A percentile compares a stretch with the other conserved stretches of the same genome.
phyloP scores from a whole-genome alignment of 371 early-diverging fungal genomes.

The Mortierella sp. region DNA sequence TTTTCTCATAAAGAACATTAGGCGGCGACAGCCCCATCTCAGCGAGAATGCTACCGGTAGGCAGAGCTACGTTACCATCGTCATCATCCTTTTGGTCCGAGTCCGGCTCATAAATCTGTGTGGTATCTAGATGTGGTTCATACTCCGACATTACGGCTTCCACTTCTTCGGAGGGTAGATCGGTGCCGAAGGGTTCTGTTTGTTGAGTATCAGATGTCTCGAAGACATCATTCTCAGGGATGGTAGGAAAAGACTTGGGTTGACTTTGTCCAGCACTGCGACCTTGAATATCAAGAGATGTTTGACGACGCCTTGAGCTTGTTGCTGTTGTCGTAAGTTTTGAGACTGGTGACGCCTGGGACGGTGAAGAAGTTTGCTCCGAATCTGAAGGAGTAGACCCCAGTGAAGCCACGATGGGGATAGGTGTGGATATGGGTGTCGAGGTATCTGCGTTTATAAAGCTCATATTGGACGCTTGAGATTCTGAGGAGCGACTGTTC shows the following conservation, averaged over 20 bases:
- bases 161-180: slow-evolving; percentile 6
- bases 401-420: slow-evolving; percentile 3
- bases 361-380: slow-evolving; percentile 3
- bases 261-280: slow-evolving; percentile 1
- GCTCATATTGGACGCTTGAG: slow-evolving; percentile 27
- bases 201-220: neutral
- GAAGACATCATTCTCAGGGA: slow-evolving; percentile 14
- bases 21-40: neutral
- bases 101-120: neutral
- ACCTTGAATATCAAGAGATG: neutral
- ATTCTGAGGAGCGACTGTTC: slow-evolving; percentile 23
- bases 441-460: slow-evolving; percentile 20
- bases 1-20: neutral
- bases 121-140: neutral
- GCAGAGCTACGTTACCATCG: neutral
- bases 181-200: slow-evolving; percentile 11
- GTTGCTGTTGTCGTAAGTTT: neutral
- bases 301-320: neutral
- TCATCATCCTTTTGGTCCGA: neutral
- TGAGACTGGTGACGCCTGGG: slow-evolving; percentile 3
- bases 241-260: slow-evolving; percentile 2
- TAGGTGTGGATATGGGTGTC: slow-evolving; percentile 22
- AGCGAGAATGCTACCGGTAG: slow-evolving; percentile 4
- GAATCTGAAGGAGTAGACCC: slow-evolving; percentile 16
- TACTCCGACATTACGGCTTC: slow-evolving; percentile 2